Percentiles rank a stretch among this genome's conserved stretches.
phyloP scores from a whole-genome alignment of 768 basidiomycete species.

The Panaeolus papilionaceus region DNA sequence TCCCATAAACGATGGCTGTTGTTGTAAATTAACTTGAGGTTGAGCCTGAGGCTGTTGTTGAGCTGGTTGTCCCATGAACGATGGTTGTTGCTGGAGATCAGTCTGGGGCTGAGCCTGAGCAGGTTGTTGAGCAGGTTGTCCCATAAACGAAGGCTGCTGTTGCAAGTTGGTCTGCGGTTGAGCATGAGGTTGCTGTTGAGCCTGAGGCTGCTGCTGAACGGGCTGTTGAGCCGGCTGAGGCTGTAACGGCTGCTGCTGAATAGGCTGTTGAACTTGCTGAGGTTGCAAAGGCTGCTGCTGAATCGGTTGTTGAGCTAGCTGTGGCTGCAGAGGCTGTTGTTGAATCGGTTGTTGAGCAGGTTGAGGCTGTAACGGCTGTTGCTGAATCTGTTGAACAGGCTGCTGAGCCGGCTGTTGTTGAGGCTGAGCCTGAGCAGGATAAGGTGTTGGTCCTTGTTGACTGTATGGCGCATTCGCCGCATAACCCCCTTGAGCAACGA shows the following conservation, averaged over 20 bases:
- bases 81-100: conserved; percentile 28
- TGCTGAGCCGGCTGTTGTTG: conserved; percentile 21
- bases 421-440: conserved; percentile 41
- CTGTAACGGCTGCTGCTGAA: conserved; percentile 22
- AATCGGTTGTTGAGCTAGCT: conserved; percentile 7
- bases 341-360: conserved; percentile 22
- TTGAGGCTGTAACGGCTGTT: conserved; percentile 19
- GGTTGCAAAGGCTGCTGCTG: conserved; percentile 23
- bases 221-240: conserved; percentile 21
- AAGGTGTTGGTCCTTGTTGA: conserved; percentile 46
- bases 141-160: conserved; percentile 24
- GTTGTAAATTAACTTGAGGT: conserved; percentile 19
- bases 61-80: conserved; percentile 20
- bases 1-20: conserved; percentile 32
- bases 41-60: conserved; percentile 14
- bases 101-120: conserved; percentile 29
- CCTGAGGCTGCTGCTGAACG: conserved; percentile 25
- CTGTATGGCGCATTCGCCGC: conserved; percentile 39
- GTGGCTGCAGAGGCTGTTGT: conserved; percentile 17
- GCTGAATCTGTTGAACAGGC: conserved; percentile 18
- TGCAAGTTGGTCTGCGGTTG: conserved; percentile 27
- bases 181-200: conserved; percentile 21
- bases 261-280: conserved; percentile 26
- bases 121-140: conserved; percentile 7
- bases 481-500: conserved; percentile 35